Percentiles rank a stretch among this genome's conserved stretches.
These are phyloP conservation scores for Auriculariales sp. DNA, from an alignment of 768 basidiomycete genomes.

Conservation along the genomic window DNA sequence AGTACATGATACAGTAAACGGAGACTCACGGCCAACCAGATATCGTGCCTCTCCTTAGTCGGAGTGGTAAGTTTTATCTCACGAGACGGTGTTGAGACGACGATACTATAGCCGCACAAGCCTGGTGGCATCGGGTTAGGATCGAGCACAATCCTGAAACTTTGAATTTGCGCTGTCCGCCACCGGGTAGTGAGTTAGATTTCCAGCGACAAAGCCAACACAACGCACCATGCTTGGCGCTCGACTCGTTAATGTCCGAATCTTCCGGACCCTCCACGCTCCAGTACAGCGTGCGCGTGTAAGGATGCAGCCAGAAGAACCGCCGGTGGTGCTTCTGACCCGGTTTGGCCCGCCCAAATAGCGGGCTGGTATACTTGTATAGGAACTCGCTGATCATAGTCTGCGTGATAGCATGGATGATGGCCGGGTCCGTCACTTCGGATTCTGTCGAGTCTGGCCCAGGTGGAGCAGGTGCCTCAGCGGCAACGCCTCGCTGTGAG, in stretches of 20 bases:
- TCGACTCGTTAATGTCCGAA: constrained; percentile 75
- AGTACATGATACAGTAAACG: constrained; percentile 1
- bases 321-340: constrained; percentile 82
- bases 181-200: constrained; percentile 7
- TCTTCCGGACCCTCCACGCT: constrained; percentile 88
- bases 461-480: too few relatives aligned
- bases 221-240: constrained; percentile 87
- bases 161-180: constrained; percentile 74
- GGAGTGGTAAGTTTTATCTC: constrained; percentile 99
- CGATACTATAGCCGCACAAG: constrained; percentile 79
- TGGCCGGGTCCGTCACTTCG: constrained; percentile 76
- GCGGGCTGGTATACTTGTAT: constrained; percentile 87
- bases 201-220: constrained; percentile 3
- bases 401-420: constrained; percentile 97
- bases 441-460: too few relatives aligned
- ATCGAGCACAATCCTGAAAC: constrained; percentile 82
- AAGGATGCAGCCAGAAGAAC: constrained; percentile 99
- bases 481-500: too few relatives aligned
- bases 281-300: constrained; percentile 97
- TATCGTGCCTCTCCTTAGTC: constrained; percentile 89
- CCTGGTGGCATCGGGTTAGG: constrained; percentile 94
- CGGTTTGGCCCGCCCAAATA: constrained; percentile 72
- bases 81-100: constrained; percentile 82
- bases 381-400: constrained; percentile 99
- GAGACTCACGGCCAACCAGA: constrained; percentile 75